Conservation (phyloP, 1,139 yeast species). For the Diutina pseudorugosa region DNA sequence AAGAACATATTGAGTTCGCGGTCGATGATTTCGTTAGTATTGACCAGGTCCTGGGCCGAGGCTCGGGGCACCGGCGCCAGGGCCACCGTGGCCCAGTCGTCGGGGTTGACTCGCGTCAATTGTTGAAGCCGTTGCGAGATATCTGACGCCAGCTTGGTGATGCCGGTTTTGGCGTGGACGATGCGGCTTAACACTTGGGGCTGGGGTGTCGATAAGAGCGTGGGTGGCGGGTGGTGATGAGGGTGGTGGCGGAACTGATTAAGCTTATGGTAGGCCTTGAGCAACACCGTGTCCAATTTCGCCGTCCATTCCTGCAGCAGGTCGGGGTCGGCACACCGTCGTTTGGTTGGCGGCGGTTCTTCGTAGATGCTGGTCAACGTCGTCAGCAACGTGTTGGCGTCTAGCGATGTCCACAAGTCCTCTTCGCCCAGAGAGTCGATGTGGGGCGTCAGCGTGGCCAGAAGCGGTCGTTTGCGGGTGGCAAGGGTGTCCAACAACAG, state of each 20-base stretch:
- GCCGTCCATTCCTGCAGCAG: neutral
- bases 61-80: neutral
- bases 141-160: neutral
- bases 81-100: neutral
- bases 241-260: neutral
- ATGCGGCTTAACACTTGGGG: neutral
- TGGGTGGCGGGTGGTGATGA: neutral
- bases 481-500: constrained; percentile 3
- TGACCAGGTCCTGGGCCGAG: neutral
- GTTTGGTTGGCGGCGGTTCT: neutral
- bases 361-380: neutral
- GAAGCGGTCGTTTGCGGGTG: neutral
- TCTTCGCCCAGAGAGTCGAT: constrained; percentile 1
- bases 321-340: neutral
- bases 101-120: neutral
- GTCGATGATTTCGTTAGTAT: neutral
- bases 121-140: neutral
- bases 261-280: neutral
- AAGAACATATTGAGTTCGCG: neutral
- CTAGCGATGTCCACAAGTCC: constrained; percentile 1
- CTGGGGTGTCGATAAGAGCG: neutral
- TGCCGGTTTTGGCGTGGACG: neutral
- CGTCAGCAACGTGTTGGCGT: neutral
- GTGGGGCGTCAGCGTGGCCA: constrained; percentile 2
- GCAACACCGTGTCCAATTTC: neutral